Conservation (phyloP, 768 basidiomycete genomes). For the Xerocomus spinulosus region DNA sequence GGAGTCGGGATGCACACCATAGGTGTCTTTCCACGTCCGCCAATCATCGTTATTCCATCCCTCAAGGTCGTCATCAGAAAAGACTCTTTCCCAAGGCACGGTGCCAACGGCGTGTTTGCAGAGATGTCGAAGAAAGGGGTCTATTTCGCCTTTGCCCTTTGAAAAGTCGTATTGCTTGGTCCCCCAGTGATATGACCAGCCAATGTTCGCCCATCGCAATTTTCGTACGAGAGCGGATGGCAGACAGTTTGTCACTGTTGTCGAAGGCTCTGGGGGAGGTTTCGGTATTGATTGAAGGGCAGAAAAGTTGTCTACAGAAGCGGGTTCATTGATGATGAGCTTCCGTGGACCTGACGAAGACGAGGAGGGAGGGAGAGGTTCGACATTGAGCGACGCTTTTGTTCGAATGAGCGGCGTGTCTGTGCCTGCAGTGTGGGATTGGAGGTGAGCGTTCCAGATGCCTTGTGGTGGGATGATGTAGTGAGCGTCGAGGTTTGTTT, state of each 20-base stretch:
- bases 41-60: constrained; percentile 61
- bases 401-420: constrained; percentile 40
- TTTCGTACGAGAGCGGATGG: constrained; percentile 63
- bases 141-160: constrained; percentile 60
- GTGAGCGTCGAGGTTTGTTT: constrained; percentile 87
- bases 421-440: constrained; percentile 25
- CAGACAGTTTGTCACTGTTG: constrained; percentile 45
- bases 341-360: constrained; percentile 54
- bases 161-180: constrained; percentile 92
- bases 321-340: constrained; percentile 71
- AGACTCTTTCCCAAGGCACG: constrained; percentile 72
- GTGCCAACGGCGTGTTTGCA: constrained; percentile 59
- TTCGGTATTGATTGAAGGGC: constrained; percentile 53
- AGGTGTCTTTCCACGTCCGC: constrained; percentile 70
- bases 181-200: constrained; percentile 96
- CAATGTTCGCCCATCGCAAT: constrained; percentile 93
- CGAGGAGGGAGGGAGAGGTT: constrained; percentile 1
- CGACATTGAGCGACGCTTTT: constrained; percentile 21
- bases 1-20: constrained; percentile 48
- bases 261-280: constrained; percentile 60
- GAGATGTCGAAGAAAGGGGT: constrained; percentile 47
- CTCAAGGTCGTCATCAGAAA: constrained; percentile 33
- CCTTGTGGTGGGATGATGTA: constrained; percentile 72
- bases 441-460: constrained; percentile 65
- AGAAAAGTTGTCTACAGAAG: constrained; percentile 50